Percentiles rank a stretch among this genome's conserved stretches.
Evolutionary conservation across 2,329 filamentous ascomycete genomes (phyloP).

Genomic region (Coccinonectria pachysandricola): DNA sequence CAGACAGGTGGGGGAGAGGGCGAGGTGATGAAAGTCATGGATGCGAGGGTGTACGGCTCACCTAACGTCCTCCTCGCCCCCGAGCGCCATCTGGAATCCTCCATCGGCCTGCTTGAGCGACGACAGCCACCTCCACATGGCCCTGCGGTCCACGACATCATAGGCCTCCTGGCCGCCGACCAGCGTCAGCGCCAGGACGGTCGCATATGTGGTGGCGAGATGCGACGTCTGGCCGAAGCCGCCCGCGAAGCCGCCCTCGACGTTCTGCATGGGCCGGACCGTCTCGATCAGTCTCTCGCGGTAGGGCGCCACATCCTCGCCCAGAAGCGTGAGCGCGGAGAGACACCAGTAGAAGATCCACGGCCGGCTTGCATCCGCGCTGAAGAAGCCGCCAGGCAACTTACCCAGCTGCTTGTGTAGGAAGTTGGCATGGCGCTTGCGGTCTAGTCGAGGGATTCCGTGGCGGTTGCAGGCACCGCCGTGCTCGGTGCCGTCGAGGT

Average conservation of each 20-base stretch:
- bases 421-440: conserved; percentile 51
- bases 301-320: conserved; percentile 61
- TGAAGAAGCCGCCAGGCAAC: conserved; percentile 61
- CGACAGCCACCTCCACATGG: conserved; percentile 88
- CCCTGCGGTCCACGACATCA: conserved; percentile 65
- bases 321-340: conserved; percentile 62
- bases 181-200: conserved; percentile 65
- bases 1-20: conserved; percentile 6
- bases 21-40: conserved; percentile 8
- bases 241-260: conserved; percentile 77
- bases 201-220: conserved; percentile 80
- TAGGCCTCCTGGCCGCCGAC: conserved; percentile 68
- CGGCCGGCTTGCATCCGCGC: conserved; percentile 76
- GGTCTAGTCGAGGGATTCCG: conserved; percentile 66
- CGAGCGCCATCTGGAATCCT: conserved; percentile 78
- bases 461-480: conserved; percentile 52
- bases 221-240: conserved; percentile 88
- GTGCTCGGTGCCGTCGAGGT: conserved; percentile 46
- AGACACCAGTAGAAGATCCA: conserved; percentile 95
- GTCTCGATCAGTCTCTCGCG: conserved; percentile 63
- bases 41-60: conserved; percentile 29
- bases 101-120: conserved; percentile 77
- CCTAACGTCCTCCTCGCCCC: conserved; percentile 89
- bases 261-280: conserved; percentile 72
- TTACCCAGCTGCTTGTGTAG: conserved; percentile 46